Conservation (phyloP, 768 basidiomycete genomes). For the Amanita fuliginea region DNA sequence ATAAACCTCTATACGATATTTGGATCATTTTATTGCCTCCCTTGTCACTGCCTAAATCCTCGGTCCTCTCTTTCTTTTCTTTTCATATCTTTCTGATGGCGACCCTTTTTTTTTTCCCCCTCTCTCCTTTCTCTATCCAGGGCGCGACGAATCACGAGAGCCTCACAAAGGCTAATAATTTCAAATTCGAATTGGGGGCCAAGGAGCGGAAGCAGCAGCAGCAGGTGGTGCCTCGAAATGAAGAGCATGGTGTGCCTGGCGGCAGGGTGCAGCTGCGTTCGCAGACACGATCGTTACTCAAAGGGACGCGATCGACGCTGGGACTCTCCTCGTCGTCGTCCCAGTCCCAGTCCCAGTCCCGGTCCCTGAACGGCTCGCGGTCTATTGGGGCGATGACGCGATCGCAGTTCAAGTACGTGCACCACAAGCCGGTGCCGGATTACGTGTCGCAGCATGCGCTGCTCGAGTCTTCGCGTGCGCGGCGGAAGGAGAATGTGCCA, state of each 20-base stretch:
- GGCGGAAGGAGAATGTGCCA: slow-evolving; percentile 37
- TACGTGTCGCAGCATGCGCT: slow-evolving; percentile 44
- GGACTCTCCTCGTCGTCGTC: neutral
- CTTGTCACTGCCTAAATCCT: neutral
- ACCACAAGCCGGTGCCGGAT: slow-evolving; percentile 32
- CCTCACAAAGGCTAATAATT: slow-evolving; percentile 37
- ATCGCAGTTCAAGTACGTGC: slow-evolving; percentile 5
- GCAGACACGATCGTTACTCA: neutral
- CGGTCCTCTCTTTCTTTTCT: neutral
- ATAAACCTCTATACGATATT: neutral
- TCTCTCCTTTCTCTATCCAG: neutral
- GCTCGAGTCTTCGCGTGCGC: slow-evolving; percentile 28
- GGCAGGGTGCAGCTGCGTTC: neutral
- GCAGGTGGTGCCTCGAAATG: no score
- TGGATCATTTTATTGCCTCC: neutral
- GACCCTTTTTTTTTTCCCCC: neutral
- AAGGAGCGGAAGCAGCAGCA: no score
- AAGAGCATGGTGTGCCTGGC: slow-evolving; percentile 14
- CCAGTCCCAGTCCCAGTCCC: neutral
- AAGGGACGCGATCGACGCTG: neutral
- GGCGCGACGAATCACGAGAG: slow-evolving; percentile 13
- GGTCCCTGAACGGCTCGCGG: neutral
- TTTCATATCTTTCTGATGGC: slow-evolving; percentile 8
- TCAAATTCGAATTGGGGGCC: slow-evolving; percentile 33
- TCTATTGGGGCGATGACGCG: slow-evolving; percentile 1